phyloP scores from a whole-genome alignment of 202 grass and related monocot species.

The Digitaria exilis region DNA sequence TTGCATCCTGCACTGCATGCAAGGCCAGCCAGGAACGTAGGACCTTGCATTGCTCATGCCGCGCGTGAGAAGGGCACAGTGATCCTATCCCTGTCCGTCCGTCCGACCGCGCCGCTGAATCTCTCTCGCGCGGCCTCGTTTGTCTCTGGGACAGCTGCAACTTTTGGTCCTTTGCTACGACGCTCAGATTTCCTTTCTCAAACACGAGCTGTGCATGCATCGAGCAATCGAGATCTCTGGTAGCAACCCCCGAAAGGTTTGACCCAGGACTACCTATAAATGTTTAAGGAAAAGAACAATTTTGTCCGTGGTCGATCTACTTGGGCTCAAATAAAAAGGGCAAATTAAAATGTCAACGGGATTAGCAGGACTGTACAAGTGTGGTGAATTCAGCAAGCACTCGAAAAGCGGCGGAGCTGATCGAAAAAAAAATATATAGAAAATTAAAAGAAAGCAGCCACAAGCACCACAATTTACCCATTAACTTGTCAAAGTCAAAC shows the following conservation, averaged over 20 bases:
- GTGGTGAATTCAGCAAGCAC: not conserved
- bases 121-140: not conserved
- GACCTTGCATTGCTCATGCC: not conserved
- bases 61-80: constrained; percentile 22
- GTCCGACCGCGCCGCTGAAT: not conserved
- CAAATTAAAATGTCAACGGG: not conserved
- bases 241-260: not conserved
- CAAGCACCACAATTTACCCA: not conserved
- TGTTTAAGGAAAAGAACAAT: not conserved
- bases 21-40: not conserved
- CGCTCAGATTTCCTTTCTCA: not conserved
- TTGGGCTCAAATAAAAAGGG: not conserved
- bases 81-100: not conserved
- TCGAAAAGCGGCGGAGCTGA: too few relatives aligned
- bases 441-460: too few relatives aligned
- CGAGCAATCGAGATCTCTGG: not conserved
- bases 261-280: not conserved
- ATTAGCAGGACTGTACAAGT: not conserved
- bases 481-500: not conserved
- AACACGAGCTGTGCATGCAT: not conserved
- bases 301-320: not conserved
- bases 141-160: not conserved
- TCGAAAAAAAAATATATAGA: too few relatives aligned
- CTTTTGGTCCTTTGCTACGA: not conserved
- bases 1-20: not conserved